Evolutionary conservation across 78 protist species (phyloP).

Genomic region (Pigoraptor vietnamica): DNA sequence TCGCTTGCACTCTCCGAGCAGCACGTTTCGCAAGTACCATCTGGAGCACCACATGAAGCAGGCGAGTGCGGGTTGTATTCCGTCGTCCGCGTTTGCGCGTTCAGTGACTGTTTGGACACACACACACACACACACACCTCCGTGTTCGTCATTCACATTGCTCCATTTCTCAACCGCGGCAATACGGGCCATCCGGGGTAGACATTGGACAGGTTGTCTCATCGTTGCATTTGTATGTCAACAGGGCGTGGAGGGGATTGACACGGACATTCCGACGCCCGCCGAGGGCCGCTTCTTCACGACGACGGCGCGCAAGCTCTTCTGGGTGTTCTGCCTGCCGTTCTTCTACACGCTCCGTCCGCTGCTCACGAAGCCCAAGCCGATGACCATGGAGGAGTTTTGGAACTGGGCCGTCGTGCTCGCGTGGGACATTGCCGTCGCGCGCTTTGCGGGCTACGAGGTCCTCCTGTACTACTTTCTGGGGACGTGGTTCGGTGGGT

Average conservation of each 20-base stretch:
- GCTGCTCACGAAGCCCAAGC: conserved; percentile 33
- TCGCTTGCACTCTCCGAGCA: too few relatives aligned
- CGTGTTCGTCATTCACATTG: too few relatives aligned
- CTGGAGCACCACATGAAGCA: conserved; percentile 57
- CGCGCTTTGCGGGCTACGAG: conserved; percentile 35
- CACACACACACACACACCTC: too few relatives aligned
- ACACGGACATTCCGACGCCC: conserved; percentile 73
- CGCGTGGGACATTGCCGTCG: conserved; percentile 11
- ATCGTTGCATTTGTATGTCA: too few relatives aligned
- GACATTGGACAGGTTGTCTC: too few relatives aligned
- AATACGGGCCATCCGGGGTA: too few relatives aligned
- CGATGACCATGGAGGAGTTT: conserved; percentile 33
- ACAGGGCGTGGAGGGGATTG: conserved; percentile 51
- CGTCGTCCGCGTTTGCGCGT: too few relatives aligned
- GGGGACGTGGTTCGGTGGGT: conserved; percentile 57
- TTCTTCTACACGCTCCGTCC: conserved; percentile 77
- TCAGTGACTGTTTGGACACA: too few relatives aligned
- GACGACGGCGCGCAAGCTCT: conserved; percentile 18
- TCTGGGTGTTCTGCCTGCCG: conserved; percentile 53
- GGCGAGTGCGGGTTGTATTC: too few relatives aligned
- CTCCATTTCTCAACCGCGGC: too few relatives aligned
- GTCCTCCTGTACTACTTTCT: conserved; percentile 47
- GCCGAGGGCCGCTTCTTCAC: conserved; percentile 50
- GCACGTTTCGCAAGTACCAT: conserved; percentile 72
- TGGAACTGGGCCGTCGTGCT: conserved; percentile 37